These are phyloP conservation scores for Vitis rupestris DNA, from an alignment of 164 flowering plant species.

Conservation along the genomic window DNA sequence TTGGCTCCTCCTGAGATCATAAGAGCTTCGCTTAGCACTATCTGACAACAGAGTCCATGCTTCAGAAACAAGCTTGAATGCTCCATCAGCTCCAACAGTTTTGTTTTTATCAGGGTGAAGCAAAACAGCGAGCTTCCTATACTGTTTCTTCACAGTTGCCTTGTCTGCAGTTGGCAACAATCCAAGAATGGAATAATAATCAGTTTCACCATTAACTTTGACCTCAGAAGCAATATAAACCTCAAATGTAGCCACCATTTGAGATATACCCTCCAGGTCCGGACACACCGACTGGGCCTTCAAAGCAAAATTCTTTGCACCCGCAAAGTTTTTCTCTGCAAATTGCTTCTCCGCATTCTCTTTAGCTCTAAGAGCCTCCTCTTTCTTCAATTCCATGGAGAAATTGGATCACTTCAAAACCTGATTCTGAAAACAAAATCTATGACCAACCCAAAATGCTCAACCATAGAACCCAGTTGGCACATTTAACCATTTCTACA, in stretches of 20 bases:
- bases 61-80: conserved; percentile 75
- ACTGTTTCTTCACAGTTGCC: conserved; percentile 59
- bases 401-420: conserved; percentile 18
- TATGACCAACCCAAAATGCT: conserved; percentile 16
- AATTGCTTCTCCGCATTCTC: conserved; percentile 64
- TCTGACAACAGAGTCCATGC: conserved; percentile 74
- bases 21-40: conserved; percentile 41
- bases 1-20: conserved; percentile 50
- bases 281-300: conserved; percentile 65
- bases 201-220: conserved; percentile 53
- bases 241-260: conserved; percentile 76
- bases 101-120: conserved; percentile 86
- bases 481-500: conserved; percentile 3
- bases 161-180: conserved; percentile 57
- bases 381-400: conserved; percentile 57
- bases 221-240: conserved; percentile 56
- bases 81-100: conserved; percentile 85
- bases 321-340: conserved; percentile 47
- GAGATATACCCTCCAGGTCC: conserved; percentile 69
- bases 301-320: conserved; percentile 64
- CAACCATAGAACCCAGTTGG: conserved; percentile 8
- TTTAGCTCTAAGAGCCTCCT: conserved; percentile 64
- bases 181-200: conserved; percentile 71
- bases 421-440: conserved; percentile 12
- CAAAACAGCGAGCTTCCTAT: conserved; percentile 68